Base-by-base conservation (phyloP, 495 filamentous ascomycete species). In the Penicillium fimorum region DNA sequence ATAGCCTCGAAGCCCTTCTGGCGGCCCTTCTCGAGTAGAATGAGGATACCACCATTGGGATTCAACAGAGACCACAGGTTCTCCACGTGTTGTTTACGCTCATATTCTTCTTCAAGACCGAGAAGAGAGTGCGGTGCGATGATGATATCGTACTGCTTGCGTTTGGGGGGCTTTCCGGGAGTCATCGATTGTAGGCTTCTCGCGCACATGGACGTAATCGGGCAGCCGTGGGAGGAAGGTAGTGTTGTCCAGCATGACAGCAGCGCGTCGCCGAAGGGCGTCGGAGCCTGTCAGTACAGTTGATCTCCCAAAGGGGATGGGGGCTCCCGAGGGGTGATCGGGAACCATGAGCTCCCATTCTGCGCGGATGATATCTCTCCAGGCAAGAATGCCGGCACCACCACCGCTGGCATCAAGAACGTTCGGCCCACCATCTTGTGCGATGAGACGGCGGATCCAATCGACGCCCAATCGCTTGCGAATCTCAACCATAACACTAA, bases 1-100 rank as follows among this genome's bases (percentile, higher is more conserved):
- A 98, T 85, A 2, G 90, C 86, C 70, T 98, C 94, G 58, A 98
- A 98, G 0, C 94, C 94, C 24, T 87, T 83, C 35, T 92, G 90
- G 18, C 92, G 81, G 3, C 92, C 94, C 71, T 97, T 98, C 68
- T 98, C 94, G 24, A 96, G 68, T 2, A 98, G 71, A 50, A 98
- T 83, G 10, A 98, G 78, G 10, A 97, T 81, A 43, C 94, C 94
- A 11, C 94, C 94, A 29, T 89, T 79, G 8, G 90, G 90, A 25
- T 87, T 87, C 1, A 97, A 79, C 54, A 96, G 81, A 5, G 84
- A 80, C 94, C 94, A 98, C 4, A 97, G 77, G 40, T 95, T 96
- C 65, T 94, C 82, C 13, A 96, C 75, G 43, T 90, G 77, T 22
- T 83, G 79, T 61, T 89, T 91, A 18, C 92, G 89, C 63, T 85